A percentile compares a stretch with the other conserved stretches of the same genome.
phyloP scores from a whole-genome alignment of 441 rosid species.

The Brassica hybrid region DNA sequence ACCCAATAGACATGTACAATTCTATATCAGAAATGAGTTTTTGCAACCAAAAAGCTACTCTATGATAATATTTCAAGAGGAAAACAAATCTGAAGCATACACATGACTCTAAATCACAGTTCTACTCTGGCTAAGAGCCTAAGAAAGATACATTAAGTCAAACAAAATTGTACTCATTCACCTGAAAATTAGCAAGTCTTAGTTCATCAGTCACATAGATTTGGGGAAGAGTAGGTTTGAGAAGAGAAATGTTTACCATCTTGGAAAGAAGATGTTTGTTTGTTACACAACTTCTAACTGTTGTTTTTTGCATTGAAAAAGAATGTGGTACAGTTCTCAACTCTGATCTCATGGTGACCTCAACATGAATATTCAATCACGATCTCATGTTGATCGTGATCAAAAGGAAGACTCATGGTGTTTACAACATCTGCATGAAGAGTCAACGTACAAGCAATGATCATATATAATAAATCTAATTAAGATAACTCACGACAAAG shows the following conservation, averaged over 20 bases:
- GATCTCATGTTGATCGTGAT: too few relatives aligned
- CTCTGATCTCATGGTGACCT: too few relatives aligned
- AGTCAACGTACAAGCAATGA: too few relatives aligned
- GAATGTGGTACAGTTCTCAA: too few relatives aligned
- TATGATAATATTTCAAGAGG: background rate
- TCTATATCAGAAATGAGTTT: background rate
- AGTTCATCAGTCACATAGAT: background rate
- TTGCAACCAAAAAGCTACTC: slow-evolving; percentile 10
- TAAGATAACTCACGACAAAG: too few relatives aligned
- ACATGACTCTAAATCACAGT: slow-evolving; percentile 10
- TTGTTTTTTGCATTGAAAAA: background rate
- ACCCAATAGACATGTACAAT: background rate
- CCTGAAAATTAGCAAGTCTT: background rate
- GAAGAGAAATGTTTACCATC: background rate
- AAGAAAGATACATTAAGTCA: background rate
- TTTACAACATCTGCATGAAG: too few relatives aligned
- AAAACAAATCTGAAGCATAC: background rate
- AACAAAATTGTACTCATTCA: background rate
- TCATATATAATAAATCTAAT: too few relatives aligned
- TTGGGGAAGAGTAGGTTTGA: background rate
- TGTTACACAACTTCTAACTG: background rate
- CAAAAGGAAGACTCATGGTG: too few relatives aligned
- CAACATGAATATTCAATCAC: too few relatives aligned
- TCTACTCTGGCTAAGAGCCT: background rate
- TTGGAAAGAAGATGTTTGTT: background rate